Evolutionary conservation across 305 asterid species (phyloP), one percentile per base, ranked within the genome.

Genomic region (Fraxinus dipetala): DNA sequence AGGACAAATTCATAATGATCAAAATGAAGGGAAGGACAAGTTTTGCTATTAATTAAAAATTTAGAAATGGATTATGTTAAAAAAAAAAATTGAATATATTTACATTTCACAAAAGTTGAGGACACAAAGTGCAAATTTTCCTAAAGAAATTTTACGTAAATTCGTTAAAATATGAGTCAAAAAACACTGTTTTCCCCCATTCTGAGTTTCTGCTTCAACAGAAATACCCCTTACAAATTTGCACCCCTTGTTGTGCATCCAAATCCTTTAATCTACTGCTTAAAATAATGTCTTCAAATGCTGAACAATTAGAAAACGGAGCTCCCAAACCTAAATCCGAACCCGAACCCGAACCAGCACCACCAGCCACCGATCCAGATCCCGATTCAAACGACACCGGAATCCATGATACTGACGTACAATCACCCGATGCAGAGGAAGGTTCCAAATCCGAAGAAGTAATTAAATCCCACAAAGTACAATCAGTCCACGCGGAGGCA

Each of bases 271-370:
- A 77, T 84, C 83, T 83, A 20, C 65, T 30, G 24, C 56, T 4
- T 2, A 76, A 20, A 38, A 14, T 48, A n/a, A 92, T 93, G 97
- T 84, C 95, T 83, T 72, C 92, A 9, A 34, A 80, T 79, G 84
- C 87, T 78, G 89, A 90, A 28, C 87, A 76, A 38, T 63, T 89
- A 43, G 91, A 88, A 84, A 86, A 86, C 30, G 91, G 89, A 80
- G 67, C 85, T 26, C 59, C 85, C 83, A 80, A 83, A 36, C 84
- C 88, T 6, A 10, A 43, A 43, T 43, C 16, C 51, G 84, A 84
- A 72, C 80, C 84, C 11, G 87, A 83, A 43, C 31, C 87, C 18
- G 83, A 80, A 13, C 80, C 85, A n/a, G 67, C 79, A 22, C 81
- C 85, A 36, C 77, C 88, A 32, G 83, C 86, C 40, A 79, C 88